These are phyloP conservation scores for Debaryomyces sp. DNA, from an alignment of 1,139 yeast species.

Conservation along the genomic window DNA sequence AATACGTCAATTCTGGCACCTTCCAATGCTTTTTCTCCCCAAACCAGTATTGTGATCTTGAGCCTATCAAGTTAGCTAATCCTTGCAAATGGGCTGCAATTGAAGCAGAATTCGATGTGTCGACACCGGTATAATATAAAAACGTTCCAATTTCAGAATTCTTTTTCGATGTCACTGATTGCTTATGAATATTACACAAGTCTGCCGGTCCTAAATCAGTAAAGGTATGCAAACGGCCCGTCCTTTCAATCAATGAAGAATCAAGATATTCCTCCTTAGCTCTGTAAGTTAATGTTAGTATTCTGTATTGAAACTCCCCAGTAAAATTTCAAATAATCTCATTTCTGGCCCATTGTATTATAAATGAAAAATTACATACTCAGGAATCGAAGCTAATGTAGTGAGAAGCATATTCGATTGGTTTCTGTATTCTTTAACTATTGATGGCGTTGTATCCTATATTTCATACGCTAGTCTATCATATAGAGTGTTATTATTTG, in stretches of 20 bases:
- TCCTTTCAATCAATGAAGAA: slow-evolving; percentile 53
- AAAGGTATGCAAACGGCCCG: slow-evolving; percentile 50
- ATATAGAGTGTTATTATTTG: slow-evolving; percentile 7
- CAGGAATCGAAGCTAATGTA: slow-evolving; percentile 50
- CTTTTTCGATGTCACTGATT: slow-evolving; percentile 42
- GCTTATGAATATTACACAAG: slow-evolving; percentile 70
- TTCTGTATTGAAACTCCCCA: background rate
- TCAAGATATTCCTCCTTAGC: slow-evolving; percentile 56
- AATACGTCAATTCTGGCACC: slow-evolving; percentile 64
- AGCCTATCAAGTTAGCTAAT: slow-evolving; percentile 69
- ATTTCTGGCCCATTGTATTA: background rate
- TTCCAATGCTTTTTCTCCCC: slow-evolving; percentile 74
- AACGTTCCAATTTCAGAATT: slow-evolving; percentile 52
- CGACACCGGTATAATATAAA: slow-evolving; percentile 59
- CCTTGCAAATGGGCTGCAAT: slow-evolving; percentile 76
- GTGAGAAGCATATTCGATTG: slow-evolving; percentile 39
- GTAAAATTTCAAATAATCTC: background rate
- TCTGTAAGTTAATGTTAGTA: slow-evolving; percentile 24
- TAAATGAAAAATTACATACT: slow-evolving; percentile 29
- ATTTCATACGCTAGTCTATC: background rate
- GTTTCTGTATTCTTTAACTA: background rate
- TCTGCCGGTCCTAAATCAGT: slow-evolving; percentile 86
- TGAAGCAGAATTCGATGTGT: slow-evolving; percentile 58
- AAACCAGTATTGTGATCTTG: slow-evolving; percentile 59
- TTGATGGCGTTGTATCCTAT: slow-evolving; percentile 1